These are phyloP conservation scores for Tylopilus subfusipes DNA, from an alignment of 768 basidiomycete species.

Conservation along the genomic window DNA sequence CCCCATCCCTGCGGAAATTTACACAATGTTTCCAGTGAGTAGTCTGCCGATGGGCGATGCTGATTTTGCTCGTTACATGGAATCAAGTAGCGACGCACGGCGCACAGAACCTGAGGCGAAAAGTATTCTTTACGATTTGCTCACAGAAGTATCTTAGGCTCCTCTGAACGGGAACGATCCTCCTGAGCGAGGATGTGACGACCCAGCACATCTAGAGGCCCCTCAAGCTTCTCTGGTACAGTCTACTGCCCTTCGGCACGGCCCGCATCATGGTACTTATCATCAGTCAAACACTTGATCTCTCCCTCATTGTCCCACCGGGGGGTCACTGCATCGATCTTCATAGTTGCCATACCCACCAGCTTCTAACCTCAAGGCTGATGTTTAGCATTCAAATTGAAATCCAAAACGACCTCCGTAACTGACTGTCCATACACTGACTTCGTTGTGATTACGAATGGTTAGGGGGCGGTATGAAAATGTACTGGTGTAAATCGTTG, in stretches of 20 bases:
- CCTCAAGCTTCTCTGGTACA: not conserved
- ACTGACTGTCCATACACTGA: conserved; percentile 20
- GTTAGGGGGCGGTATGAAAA: conserved; percentile 6
- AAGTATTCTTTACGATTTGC: not conserved
- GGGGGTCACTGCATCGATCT: not conserved
- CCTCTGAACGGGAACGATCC: not conserved
- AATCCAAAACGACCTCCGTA: conserved; percentile 6
- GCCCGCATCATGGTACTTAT: not conserved
- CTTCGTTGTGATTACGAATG: conserved; percentile 13
- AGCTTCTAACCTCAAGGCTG: not conserved
- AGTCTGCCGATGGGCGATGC: not conserved
- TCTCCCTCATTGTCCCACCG: too few species aligned
- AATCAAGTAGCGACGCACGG: not conserved
- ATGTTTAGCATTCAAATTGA: not conserved
- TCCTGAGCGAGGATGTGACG: not conserved
- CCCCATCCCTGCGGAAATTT: not conserved
- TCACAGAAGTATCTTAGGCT: not conserved
- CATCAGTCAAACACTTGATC: not conserved
- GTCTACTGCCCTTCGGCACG: not conserved
- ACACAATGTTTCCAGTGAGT: not conserved
- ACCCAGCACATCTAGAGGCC: not conserved
- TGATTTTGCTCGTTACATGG: not conserved
- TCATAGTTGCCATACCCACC: not conserved
- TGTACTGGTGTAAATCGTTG: conserved; percentile 22
- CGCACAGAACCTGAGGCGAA: not conserved